These are phyloP conservation scores for Suillus subluteus DNA, from an alignment of 768 basidiomycete genomes.

Conservation along the genomic window DNA sequence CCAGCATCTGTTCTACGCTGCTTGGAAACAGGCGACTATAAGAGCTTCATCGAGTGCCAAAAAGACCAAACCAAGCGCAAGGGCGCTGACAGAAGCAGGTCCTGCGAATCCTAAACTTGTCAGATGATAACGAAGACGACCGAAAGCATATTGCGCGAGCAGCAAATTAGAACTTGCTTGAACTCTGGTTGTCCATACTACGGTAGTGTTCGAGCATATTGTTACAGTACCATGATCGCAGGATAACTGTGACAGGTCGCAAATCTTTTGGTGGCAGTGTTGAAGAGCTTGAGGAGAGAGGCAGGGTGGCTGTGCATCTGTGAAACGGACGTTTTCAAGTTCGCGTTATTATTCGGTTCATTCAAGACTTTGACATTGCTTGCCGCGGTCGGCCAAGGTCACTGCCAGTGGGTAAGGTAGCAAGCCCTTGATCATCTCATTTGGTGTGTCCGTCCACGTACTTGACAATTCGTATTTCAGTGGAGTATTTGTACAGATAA, in stretches of 20 bases:
- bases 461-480: not conserved
- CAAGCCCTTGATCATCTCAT: not conserved
- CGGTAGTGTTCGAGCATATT: not conserved
- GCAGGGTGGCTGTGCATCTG: slow-evolving; percentile 1
- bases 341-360: not conserved
- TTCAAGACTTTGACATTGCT: too few relatives aligned
- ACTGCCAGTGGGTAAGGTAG: not conserved
- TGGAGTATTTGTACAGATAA: not conserved
- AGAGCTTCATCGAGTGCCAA: slow-evolving; percentile 2
- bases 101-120: not conserved
- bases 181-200: not conserved
- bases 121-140: not conserved
- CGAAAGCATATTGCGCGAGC: not conserved
- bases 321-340: not conserved
- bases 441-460: not conserved
- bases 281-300: not conserved
- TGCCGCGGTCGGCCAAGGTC: not conserved
- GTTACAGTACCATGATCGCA: not conserved
- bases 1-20: not conserved
- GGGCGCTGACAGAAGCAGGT: not conserved
- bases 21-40: slow-evolving; percentile 5
- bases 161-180: not conserved
- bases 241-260: not conserved
- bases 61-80: slow-evolving; percentile 2
- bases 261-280: slow-evolving; percentile 4